Evolutionary conservation across 768 basidiomycete genomes (phyloP).

Genomic region (Tremella yokohamensis): DNA sequence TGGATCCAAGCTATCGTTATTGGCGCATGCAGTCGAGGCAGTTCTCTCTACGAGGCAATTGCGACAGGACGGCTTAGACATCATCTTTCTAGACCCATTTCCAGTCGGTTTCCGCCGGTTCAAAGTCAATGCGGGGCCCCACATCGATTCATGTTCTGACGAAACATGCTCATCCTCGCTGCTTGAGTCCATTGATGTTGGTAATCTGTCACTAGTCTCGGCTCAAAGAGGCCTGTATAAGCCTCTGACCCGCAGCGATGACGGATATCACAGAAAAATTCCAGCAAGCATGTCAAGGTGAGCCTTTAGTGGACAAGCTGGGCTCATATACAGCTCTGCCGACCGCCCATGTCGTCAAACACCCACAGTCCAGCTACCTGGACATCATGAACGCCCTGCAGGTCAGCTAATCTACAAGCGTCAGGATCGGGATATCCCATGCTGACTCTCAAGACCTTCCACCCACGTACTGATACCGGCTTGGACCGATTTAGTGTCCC

Average conservation of each 20-base stretch:
- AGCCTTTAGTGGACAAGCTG: conserved; percentile 14
- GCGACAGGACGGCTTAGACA: no score
- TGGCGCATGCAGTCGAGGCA: no score
- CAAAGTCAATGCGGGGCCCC: no score
- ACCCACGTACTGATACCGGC: conserved; percentile 84
- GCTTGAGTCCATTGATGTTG: no score
- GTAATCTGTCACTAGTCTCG: no score
- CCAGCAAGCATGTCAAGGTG: conserved; percentile 12
- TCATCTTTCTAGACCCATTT: no score
- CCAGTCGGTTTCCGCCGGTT: no score
- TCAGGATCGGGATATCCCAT: conserved; percentile 19
- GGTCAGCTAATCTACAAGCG: conserved; percentile 53
- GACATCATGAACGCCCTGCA: conserved; percentile 95
- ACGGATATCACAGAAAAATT: conserved; percentile 30
- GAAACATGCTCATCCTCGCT: no score
- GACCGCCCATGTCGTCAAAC: conserved; percentile 62
- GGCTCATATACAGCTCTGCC: conserved; percentile 58
- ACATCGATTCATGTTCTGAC: no score
- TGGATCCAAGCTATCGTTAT: no score
- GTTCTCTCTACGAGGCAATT: no score
- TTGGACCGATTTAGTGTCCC: conserved; percentile 43
- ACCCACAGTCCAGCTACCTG: conserved; percentile 67
- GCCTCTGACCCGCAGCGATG: background rate
- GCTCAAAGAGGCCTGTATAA: no score
- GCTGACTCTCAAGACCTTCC: conserved; percentile 64